Evolutionary conservation across 2,329 filamentous ascomycete species (phyloP), one percentile per base, ranked within the genome.

Genomic region (Cordyceps farinosa): DNA sequence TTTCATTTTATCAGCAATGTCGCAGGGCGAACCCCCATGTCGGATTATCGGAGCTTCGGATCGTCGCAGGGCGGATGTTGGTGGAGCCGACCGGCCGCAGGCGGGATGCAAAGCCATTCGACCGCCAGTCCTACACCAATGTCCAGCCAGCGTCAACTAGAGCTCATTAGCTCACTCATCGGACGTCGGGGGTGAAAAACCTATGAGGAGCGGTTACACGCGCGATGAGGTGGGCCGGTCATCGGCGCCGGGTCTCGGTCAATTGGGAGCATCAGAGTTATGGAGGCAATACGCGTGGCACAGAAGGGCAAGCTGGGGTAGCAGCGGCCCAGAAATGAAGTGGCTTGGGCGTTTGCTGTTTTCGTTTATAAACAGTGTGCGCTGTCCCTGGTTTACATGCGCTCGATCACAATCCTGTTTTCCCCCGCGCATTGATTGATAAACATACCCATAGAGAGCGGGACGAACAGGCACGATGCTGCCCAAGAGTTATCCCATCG

Each of bases 1-100:
- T 13, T 6, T 47, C n/a, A 27, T 27, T 29, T 22, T 47, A 7
- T 38, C 22, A 5, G 10, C 13, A 7, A 47, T 5, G 22, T 47
- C 7, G 3, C 5, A 27, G 22, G 22, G 9, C 9, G 9, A 11
- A 11, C 34, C 34, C 8, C 34, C 34, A 8, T 38, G 9, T 57
- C 54, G 54, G 54, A 34, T 27, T 36, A 57, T 57, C 54, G 54
- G 42, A 57, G 15, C 30, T 27, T 57, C 54, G 54, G 54, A 27
- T 22, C 54, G n/a, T 57, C 54, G 54, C 54, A 47, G 29, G 22
- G 22, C 22, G 22, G 22, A 22, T 22, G 22, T 22, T 22, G 22
- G 22, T 22, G 22, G 22, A 22, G 22, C 22, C 22, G 22, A 22
- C 22, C 22, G 22, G 22, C 22, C 22, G 22, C 22, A 22, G 22